Conservation (phyloP, 495 filamentous ascomycete species). For the Talaromyces proteolyticus region DNA sequence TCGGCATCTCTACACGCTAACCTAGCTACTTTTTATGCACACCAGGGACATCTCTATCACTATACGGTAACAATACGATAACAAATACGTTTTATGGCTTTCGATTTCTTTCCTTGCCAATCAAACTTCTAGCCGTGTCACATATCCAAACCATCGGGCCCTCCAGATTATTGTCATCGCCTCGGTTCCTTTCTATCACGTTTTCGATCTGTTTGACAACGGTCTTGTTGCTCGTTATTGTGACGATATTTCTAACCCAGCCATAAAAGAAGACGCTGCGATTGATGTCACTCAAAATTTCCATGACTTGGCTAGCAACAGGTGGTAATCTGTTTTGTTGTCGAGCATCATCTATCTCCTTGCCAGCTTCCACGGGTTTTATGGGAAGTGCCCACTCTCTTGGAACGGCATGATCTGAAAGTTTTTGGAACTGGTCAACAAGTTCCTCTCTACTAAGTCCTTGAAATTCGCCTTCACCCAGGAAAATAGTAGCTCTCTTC, state of each 20-base stretch:
- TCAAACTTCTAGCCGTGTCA: constrained; percentile 57
- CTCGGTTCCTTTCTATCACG: constrained; percentile 36
- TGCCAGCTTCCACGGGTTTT: constrained; percentile 30
- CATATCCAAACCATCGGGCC: constrained; percentile 59
- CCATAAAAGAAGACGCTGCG: constrained; percentile 63
- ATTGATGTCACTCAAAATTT: constrained; percentile 56
- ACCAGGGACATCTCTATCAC: not conserved
- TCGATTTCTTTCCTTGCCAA: constrained; percentile 55
- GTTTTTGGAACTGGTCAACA: constrained; percentile 32
- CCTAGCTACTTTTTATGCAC: not conserved
- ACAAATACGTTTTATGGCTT: constrained; percentile 17
- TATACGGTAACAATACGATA: not conserved
- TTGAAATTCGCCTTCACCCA: constrained; percentile 28
- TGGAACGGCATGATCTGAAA: constrained; percentile 49
- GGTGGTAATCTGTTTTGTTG: constrained; percentile 26
- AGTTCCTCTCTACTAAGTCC: constrained; percentile 21
- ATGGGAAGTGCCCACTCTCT: constrained; percentile 45
- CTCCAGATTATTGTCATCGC: constrained; percentile 29
- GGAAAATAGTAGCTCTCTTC: constrained; percentile 46
- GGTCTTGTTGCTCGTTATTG: constrained; percentile 60
- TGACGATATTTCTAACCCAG: constrained; percentile 54
- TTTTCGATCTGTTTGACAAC: constrained; percentile 59
- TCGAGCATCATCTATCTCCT: constrained; percentile 22
- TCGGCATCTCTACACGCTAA: not conserved
- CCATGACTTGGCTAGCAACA: constrained; percentile 30